These are phyloP conservation scores for Fusarium sp. DNA, from an alignment of 2,329 filamentous ascomycete species.

Conservation along the genomic window DNA sequence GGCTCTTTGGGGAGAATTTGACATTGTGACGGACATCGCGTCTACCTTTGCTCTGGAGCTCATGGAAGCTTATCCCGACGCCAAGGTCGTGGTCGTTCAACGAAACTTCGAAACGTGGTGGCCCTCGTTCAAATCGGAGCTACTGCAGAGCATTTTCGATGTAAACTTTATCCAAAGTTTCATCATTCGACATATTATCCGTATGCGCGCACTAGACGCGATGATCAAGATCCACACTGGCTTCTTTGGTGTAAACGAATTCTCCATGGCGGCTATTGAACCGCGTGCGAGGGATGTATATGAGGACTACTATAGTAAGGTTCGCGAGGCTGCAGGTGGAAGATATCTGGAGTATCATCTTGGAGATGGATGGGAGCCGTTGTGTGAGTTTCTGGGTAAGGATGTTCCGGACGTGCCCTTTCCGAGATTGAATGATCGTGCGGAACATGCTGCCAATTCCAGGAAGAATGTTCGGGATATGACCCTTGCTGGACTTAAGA, in stretches of 20 bases:
- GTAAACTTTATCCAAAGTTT: not conserved
- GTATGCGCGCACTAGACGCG: not conserved
- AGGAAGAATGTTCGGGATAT: not conserved
- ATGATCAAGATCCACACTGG: constrained; percentile 15
- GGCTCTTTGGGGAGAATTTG: constrained; percentile 7
- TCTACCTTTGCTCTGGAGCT: constrained; percentile 5
- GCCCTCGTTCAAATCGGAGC: not conserved
- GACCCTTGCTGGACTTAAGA: rapidly evolving
- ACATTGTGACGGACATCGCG: constrained; percentile 11
- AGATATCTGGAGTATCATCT: constrained; percentile 6
- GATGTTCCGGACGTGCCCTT: constrained; percentile 11
- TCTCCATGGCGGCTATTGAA: not conserved
- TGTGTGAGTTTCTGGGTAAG: constrained; percentile 21
- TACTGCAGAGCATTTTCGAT: not conserved
- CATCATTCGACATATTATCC: not conserved
- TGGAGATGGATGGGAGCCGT: constrained; percentile 9
- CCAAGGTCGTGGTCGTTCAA: constrained; percentile 12
- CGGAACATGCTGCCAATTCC: not conserved
- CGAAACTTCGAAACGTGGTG: constrained; percentile 8
- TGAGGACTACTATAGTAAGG: not conserved
- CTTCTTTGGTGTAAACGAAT: not conserved
- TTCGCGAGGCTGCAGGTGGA: constrained; percentile 6
- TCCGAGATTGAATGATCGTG: constrained; percentile 14
- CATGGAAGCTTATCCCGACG: constrained; percentile 13
- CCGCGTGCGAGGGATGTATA: not conserved